A percentile compares a stretch with the other conserved stretches of the same genome.
These are phyloP conservation scores for Sporisorium exsertum DNA, from an alignment of 1,284 basidiomycete species.

Conservation along the genomic window DNA sequence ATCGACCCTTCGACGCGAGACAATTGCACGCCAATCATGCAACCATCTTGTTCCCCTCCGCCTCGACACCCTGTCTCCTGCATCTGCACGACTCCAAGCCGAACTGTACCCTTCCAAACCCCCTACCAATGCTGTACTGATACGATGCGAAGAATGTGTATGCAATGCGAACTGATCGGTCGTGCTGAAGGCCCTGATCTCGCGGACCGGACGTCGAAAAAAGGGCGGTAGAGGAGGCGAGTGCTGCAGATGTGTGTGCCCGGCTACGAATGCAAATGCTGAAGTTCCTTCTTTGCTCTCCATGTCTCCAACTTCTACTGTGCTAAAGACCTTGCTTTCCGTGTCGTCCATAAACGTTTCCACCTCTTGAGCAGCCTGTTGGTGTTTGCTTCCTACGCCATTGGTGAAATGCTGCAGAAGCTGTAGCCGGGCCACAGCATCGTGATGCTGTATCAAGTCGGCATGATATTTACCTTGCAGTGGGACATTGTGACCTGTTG, in stretches of 20 bases:
- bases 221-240: constrained; percentile 26
- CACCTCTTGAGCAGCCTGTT: neutral
- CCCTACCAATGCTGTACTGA: constrained; percentile 3
- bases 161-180: constrained; percentile 3
- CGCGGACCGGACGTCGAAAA: constrained; percentile 11
- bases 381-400: constrained; percentile 1
- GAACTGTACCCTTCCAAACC: neutral
- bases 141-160: neutral
- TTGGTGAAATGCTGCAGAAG: constrained; percentile 15
- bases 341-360: neutral
- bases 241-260: constrained; percentile 30
- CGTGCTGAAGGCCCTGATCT: constrained; percentile 8
- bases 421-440: constrained; percentile 30
- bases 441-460: constrained; percentile 21
- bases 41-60: neutral
- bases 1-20: neutral
- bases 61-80: neutral
- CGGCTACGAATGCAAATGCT: constrained; percentile 41
- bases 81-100: neutral
- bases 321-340: constrained; percentile 1
- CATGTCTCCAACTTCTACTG: neutral
- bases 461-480: constrained; percentile 55
- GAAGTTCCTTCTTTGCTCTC: constrained; percentile 11
- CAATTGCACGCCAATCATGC: neutral
- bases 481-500: constrained; percentile 58